phyloP scores from a whole-genome alignment of 768 basidiomycete species.

The Mycena pura region DNA sequence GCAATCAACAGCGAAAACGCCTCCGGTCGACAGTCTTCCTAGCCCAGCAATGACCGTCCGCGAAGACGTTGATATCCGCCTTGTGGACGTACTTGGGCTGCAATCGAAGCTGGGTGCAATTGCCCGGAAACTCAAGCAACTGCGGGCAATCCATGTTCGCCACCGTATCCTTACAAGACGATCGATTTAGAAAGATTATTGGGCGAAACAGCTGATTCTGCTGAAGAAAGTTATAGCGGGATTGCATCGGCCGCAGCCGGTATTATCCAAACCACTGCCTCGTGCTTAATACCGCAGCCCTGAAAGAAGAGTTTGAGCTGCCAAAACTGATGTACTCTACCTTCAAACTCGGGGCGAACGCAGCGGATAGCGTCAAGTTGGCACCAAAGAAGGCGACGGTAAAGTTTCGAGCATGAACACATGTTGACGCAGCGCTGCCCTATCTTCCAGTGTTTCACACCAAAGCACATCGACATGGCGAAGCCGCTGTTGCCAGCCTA shows the following conservation, averaged over 20 bases:
- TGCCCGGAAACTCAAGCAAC: not conserved
- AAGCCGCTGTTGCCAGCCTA: slow-evolving; percentile 8
- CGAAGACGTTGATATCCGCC: slow-evolving; percentile 23
- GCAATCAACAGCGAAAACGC: slow-evolving; percentile 22
- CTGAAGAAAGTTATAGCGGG: slow-evolving; percentile 1
- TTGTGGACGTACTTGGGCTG: slow-evolving; percentile 7
- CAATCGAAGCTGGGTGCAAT: not conserved
- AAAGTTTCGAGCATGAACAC: slow-evolving; percentile 13
- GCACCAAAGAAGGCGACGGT: slow-evolving; percentile 16
- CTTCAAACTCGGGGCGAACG: slow-evolving; percentile 25
- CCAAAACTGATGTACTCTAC: slow-evolving; percentile 17
- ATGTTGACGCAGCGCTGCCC: slow-evolving; percentile 6
- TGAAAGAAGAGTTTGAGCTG: slow-evolving; percentile 18
- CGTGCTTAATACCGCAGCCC: slow-evolving; percentile 14
- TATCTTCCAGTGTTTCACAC: not conserved
- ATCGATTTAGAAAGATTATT: slow-evolving; percentile 13
- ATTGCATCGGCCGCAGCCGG: slow-evolving; percentile 1
- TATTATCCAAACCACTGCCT: slow-evolving; percentile 17
- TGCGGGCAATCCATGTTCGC: not conserved
- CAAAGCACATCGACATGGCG: slow-evolving; percentile 7
- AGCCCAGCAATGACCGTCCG: slow-evolving; percentile 12
- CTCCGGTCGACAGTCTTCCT: slow-evolving; percentile 24
- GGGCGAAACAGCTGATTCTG: not conserved
- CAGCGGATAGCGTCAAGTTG: slow-evolving; percentile 23
- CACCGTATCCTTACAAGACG: not conserved